Base-by-base conservation (phyloP, 768 basidiomycete species). In the Tephrocybe sp. region DNA sequence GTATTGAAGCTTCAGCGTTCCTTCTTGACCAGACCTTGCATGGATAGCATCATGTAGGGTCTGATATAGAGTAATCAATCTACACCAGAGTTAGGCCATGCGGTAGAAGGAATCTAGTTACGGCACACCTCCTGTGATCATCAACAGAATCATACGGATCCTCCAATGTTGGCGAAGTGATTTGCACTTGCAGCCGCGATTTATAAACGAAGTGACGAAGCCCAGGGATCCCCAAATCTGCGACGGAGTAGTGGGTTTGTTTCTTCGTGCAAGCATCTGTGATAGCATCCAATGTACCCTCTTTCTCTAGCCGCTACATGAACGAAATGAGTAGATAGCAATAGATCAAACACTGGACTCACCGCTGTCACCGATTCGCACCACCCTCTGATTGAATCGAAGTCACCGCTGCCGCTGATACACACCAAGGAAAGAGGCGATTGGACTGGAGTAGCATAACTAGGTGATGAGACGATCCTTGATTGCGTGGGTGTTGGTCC, bases 171-270 rank as follows among this genome's bases (percentile, higher is more conserved):
- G 97, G 94, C 54, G 76, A 69, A 0, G 94, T 97, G 29, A 95
- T 77, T 63, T 99, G 97, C 16, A 99, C 94, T 58, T 91, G 82
- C 6, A 80, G 72, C 11, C 91, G 78, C 9, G 90, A 91, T 69
- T 97, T 97, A 74, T 97, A 98, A 41, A 97, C 70, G 62, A 97
- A 99, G 65, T 99, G 97, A 24, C 91, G 81, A 23, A 98, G 69
- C 2, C 94, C 94, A 3, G 92, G 92, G 55, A 95, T 86, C n/a
- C 82, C 82, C 10, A 97, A 69, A 47, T 88, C 85, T 2, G 83
- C 82, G 47, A 85, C 79, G 6, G 79, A 74, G 58, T 90, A 91
- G 41, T 81, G 76, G 5, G 84, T 84, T 33, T 74, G 61, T 42
- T 79, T 71, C 37, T 75, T 64, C 24, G 64, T 57, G 49, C 79